phyloP scores from a whole-genome alignment of 208 protist genomes.

The Trypanosoma avium region DNA sequence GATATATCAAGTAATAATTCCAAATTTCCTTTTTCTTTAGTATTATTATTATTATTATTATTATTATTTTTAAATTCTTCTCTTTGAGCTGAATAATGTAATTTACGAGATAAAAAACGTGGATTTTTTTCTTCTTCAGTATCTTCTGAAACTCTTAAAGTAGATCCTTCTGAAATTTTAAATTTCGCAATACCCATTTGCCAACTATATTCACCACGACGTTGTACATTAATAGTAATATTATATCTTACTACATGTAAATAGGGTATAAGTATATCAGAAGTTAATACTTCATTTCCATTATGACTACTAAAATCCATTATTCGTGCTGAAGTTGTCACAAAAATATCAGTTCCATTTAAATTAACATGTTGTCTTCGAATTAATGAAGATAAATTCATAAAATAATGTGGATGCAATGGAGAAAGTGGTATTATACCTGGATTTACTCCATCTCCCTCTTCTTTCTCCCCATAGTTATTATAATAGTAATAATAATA shows the following conservation, averaged over 20 bases:
- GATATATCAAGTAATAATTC: background rate
- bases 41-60: too few relatives aligned
- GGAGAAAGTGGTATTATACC: conserved; percentile 6
- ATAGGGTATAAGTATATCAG: conserved; percentile 6
- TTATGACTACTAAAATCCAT: conserved; percentile 49
- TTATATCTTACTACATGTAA: conserved; percentile 67
- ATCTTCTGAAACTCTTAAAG: background rate
- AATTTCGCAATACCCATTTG: conserved; percentile 49
- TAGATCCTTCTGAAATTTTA: conserved; percentile 35
- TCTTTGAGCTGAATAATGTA: conserved; percentile 38
- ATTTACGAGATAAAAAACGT: conserved; percentile 47
- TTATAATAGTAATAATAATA: background rate
- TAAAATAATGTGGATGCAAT: conserved; percentile 56
- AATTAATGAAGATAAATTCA: conserved; percentile 71
- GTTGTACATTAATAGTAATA: conserved; percentile 53
- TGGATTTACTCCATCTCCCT: background rate
- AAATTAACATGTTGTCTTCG: conserved; percentile 47
- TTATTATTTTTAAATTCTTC: too few relatives aligned
- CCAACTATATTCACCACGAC: conserved; percentile 63
- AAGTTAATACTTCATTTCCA: conserved; percentile 17
- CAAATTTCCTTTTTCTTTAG: background rate
- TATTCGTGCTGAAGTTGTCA: conserved; percentile 52
- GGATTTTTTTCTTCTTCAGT: conserved; percentile 15
- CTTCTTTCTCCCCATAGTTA: background rate
- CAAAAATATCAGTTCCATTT: conserved; percentile 57